These are phyloP conservation scores for Annulohypoxylon truncatum DNA, from an alignment of 2,329 filamentous ascomycete species.

Conservation along the genomic window DNA sequence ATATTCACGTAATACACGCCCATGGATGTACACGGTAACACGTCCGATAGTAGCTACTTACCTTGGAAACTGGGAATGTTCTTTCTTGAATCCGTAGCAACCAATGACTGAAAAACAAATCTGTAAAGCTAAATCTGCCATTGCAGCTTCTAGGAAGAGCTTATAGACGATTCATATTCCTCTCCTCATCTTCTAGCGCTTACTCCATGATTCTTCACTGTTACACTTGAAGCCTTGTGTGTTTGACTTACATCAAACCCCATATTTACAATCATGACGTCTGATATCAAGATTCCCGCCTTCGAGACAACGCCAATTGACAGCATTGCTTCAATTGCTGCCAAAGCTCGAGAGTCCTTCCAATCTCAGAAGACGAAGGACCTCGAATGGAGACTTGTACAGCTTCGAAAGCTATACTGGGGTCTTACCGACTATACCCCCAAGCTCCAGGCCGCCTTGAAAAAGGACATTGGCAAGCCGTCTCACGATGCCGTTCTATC, in stretches of 20 bases:
- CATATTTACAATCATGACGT: constrained; percentile 52
- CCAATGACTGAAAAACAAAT: constrained; percentile 3
- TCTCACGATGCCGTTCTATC: constrained; percentile 77
- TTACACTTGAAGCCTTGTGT: neutral
- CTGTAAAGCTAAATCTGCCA: neutral
- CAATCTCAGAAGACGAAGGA: constrained; percentile 83
- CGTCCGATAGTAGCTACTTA: neutral
- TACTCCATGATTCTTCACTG: neutral
- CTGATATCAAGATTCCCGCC: constrained; percentile 56
- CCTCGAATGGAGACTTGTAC: constrained; percentile 81
- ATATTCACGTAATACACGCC: neutral
- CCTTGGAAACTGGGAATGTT: neutral
- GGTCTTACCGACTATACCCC: constrained; percentile 81
- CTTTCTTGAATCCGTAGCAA: neutral
- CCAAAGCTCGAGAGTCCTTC: constrained; percentile 75
- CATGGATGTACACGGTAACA: neutral
- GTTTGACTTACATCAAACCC: neutral
- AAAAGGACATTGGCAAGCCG: constrained; percentile 82
- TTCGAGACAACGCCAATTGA: constrained; percentile 74
- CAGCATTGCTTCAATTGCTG: constrained; percentile 71
- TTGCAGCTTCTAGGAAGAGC: neutral
- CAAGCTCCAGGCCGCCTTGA: constrained; percentile 78
- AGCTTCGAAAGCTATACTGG: constrained; percentile 97
- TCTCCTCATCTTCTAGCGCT: neutral
- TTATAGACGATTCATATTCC: neutral